Percentiles rank a stretch among this genome's conserved stretches.
phyloP scores from a whole-genome alignment of 331 rosid species.

The Rosa hybrid region DNA sequence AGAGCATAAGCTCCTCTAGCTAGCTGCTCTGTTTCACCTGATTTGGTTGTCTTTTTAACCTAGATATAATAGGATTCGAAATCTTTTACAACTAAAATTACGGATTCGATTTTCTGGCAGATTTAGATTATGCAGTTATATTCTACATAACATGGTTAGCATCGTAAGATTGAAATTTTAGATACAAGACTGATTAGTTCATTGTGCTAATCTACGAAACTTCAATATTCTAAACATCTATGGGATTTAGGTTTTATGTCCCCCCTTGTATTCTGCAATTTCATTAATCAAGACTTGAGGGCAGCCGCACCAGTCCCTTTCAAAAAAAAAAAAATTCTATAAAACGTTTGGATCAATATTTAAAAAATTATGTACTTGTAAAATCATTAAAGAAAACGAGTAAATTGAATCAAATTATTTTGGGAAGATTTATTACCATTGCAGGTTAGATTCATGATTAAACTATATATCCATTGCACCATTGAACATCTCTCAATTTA shows the following conservation, averaged over 20 bases:
- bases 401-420: neutral
- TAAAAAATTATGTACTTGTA: neutral
- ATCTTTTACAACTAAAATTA: neutral
- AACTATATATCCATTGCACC: neutral
- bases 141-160: neutral
- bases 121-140: neutral
- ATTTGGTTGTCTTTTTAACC: conserved; percentile 16
- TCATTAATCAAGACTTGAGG: too few species aligned
- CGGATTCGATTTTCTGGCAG: neutral
- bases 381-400: neutral
- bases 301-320: too few species aligned
- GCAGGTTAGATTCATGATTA: neutral
- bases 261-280: too few species aligned
- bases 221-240: neutral
- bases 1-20: conserved; percentile 11
- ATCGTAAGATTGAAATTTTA: too few species aligned
- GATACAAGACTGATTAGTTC: neutral
- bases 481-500: neutral
- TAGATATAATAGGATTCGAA: neutral
- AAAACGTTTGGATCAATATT: neutral
- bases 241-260: too few species aligned
- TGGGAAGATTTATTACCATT: neutral
- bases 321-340: too few species aligned
- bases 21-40: conserved; percentile 37
- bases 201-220: neutral